phyloP scores from a whole-genome alignment of 1,284 basidiomycete species.

The Filobasidium uniguttulatum region DNA sequence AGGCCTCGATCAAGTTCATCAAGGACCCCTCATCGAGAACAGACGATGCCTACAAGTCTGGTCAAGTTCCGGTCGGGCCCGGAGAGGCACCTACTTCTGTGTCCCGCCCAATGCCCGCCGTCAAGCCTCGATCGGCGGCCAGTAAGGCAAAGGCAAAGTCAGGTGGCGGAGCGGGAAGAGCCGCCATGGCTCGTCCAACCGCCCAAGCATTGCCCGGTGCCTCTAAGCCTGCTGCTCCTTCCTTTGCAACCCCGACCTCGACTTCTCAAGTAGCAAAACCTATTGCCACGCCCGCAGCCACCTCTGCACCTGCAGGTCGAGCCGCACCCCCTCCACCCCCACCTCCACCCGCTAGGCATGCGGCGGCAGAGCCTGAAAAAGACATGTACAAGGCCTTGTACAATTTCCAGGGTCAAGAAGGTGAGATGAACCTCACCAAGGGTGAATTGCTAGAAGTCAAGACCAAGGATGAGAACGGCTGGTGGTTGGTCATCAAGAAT shows the following conservation, averaged over 20 bases:
- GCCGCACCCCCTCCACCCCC: slow-evolving; percentile 45
- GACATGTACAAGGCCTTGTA: slow-evolving; percentile 76
- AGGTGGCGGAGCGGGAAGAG: not conserved
- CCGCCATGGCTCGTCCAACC: slow-evolving; percentile 24
- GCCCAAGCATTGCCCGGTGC: slow-evolving; percentile 32
- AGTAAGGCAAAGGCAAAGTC: slow-evolving; percentile 29
- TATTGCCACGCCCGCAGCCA: slow-evolving; percentile 25
- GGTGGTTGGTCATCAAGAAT: slow-evolving; percentile 91
- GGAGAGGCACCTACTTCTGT: slow-evolving; percentile 73
- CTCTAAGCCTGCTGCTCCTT: slow-evolving; percentile 33
- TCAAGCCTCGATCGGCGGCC: slow-evolving; percentile 51
- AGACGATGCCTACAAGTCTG: slow-evolving; percentile 87
- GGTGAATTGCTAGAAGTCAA: slow-evolving; percentile 85
- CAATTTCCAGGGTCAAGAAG: slow-evolving; percentile 75
- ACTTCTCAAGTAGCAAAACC: slow-evolving; percentile 22
- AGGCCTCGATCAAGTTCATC: slow-evolving; percentile 68
- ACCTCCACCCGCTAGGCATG: slow-evolving; percentile 44
- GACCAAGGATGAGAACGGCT: slow-evolving; percentile 85
- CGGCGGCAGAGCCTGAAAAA: slow-evolving; percentile 50
- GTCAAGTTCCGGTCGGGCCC: slow-evolving; percentile 70
- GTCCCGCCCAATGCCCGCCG: slow-evolving; percentile 69
- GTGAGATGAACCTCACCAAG: slow-evolving; percentile 79
- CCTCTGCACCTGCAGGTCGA: slow-evolving; percentile 23
- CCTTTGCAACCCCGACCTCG: slow-evolving; percentile 20
- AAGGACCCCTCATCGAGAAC: slow-evolving; percentile 76